Conservation (phyloP, 179 eudicot genomes). For the Spergularia azorica region DNA sequence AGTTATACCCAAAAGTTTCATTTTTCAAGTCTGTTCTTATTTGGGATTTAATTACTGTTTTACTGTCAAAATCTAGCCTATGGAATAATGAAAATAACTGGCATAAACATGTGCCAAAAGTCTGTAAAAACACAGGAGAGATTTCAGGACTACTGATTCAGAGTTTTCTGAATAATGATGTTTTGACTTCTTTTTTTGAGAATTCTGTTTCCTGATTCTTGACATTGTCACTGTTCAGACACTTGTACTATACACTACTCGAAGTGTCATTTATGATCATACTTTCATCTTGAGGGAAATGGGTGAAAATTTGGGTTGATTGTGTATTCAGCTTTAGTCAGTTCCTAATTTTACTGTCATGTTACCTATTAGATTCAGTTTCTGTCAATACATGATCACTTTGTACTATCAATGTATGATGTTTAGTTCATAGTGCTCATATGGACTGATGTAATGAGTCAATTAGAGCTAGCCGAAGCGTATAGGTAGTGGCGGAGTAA, state of each 20-base stretch:
- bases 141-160: slow-evolving; percentile 17
- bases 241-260: not conserved
- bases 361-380: not conserved
- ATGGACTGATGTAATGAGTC: no score
- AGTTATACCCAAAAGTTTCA: slow-evolving; percentile 12
- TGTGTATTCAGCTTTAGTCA: not conserved
- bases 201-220: not conserved
- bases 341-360: not conserved
- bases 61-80: not conserved
- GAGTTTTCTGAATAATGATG: slow-evolving; percentile 13
- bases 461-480: no score
- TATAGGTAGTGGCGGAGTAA: no score
- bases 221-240: not conserved
- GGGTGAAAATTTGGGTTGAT: not conserved
- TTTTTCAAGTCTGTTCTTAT: slow-evolving; percentile 11
- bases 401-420: not conserved
- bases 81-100: not conserved
- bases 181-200: slow-evolving; percentile 19
- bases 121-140: slow-evolving; percentile 15
- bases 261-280: not conserved
- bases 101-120: slow-evolving; percentile 51
- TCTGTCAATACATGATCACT: not conserved
- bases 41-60: not conserved
- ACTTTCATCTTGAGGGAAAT: not conserved
- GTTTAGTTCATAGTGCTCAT: no score